Conservation (phyloP, 805 yeast genomes). For the Zygosaccharomyces kombuchaensis region DNA sequence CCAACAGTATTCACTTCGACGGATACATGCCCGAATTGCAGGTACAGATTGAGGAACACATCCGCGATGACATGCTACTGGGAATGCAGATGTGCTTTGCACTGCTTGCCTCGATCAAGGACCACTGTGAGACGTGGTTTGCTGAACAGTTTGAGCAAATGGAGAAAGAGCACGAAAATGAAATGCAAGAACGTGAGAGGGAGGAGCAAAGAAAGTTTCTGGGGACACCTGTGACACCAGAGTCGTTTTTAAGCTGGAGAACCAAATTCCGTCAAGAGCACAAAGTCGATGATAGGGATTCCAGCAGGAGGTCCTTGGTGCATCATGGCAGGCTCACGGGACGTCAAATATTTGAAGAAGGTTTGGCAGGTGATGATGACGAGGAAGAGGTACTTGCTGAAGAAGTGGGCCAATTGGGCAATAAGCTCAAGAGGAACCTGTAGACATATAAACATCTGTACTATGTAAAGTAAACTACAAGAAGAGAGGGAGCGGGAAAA, state of each 20-base stretch:
- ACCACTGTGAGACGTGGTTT: slow-evolving; percentile 68
- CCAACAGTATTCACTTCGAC: slow-evolving; percentile 56
- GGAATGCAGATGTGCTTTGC: slow-evolving; percentile 94
- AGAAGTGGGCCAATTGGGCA: slow-evolving; percentile 17
- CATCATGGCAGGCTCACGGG: slow-evolving; percentile 83
- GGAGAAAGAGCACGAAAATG: slow-evolving; percentile 57
- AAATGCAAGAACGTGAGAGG: slow-evolving; percentile 59
- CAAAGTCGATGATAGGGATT: slow-evolving; percentile 59
- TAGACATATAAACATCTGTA: slow-evolving; percentile 5
- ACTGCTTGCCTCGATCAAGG: slow-evolving; percentile 70
- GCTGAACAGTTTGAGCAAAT: slow-evolving; percentile 48
- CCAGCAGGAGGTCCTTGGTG: slow-evolving; percentile 47
- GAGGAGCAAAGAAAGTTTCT: slow-evolving; percentile 85
- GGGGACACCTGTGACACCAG: slow-evolving; percentile 86
- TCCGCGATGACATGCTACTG: slow-evolving; percentile 56
- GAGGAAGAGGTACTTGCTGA: slow-evolving; percentile 42
- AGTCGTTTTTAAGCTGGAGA: slow-evolving; percentile 74
- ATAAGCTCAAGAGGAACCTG: slow-evolving; percentile 9
- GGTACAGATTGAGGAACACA: slow-evolving; percentile 38
- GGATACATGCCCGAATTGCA: slow-evolving; percentile 38
- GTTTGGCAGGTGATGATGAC: slow-evolving; percentile 71
- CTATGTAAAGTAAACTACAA: slow-evolving; percentile 6
- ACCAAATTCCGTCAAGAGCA: slow-evolving; percentile 62
- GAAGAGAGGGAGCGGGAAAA: neutral
- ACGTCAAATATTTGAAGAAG: slow-evolving; percentile 82